Base-by-base conservation (phyloP, 345 rosid genomes). In the Bruguiera gymnorhiza region DNA sequence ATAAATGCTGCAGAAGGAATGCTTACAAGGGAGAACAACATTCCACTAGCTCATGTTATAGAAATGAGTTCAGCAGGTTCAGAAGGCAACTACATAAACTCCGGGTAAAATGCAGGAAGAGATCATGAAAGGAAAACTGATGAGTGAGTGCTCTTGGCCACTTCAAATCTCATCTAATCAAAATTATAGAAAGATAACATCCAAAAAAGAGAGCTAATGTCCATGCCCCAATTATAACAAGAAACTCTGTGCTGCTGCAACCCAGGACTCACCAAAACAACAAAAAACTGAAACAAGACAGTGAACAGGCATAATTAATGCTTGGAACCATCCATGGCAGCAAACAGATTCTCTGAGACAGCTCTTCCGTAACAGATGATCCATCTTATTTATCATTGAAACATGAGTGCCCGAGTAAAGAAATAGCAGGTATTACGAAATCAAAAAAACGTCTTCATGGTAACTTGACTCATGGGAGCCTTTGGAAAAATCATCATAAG, bases 101-200 rank as follows among this genome's bases (percentile, higher is more conserved):
- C 65, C 29, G 27, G 36, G 3, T 7, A 57, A 50, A 24, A 6
- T 32, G 62, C 63, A 37, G 36, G 62, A 16, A 59, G 56, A 53
- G 27, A 34, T 26, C 37, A 54, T 9, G 19, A 19, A 46, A 66
- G 55, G 70, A 72, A 63, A 79, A 69, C 67, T 52, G 79, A 75
- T 68, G 81, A 74, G 82, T 43, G 68, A 76, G 84, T 85, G 84
- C 81, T 81, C 75, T 34, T 63, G 76, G 79, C 86, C 85, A 65
- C 86, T 75, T 66, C 86, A 75, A 71, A 73, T 21, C 85, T 59
- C 86, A 85, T 79, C 85, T 46, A 59, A 61, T 50, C 73, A 56
- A 62, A 58, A 77, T 63, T 30, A 74, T 24, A 54, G n/a, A 65
- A 57, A 37, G 63, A 76, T 52, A 67, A 53, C 63, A 48, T 68